phyloP scores from a whole-genome alignment of 768 basidiomycete genomes.

The Boletus bicolor region DNA sequence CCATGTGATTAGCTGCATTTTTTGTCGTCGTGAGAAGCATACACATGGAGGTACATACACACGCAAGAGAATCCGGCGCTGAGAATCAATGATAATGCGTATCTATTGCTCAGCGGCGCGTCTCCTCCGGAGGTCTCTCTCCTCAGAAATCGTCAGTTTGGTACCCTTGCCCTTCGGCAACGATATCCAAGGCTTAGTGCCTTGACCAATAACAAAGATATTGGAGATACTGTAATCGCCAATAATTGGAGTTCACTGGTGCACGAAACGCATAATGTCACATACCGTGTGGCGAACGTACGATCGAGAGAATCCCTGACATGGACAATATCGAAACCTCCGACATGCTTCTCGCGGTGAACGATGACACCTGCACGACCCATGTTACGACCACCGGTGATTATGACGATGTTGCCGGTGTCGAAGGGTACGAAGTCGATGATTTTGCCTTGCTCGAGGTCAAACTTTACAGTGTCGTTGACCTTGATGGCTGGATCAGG shows the following conservation, averaged over 20 bases:
- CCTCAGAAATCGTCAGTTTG: constrained; percentile 96
- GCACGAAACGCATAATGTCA: constrained; percentile 7
- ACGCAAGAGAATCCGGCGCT: constrained; percentile 1
- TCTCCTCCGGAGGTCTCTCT: constrained; percentile 90
- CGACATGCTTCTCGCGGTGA: constrained; percentile 95
- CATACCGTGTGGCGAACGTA: constrained; percentile 95
- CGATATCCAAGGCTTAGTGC: constrained; percentile 93
- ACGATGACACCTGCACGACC: constrained; percentile 95
- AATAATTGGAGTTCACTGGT: neutral
- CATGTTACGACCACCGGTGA: constrained; percentile 99
- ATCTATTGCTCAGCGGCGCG: constrained; percentile 66
- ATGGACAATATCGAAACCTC: constrained; percentile 98
- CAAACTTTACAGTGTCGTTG: constrained; percentile 98
- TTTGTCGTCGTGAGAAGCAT: constrained; percentile 16
- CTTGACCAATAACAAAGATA: constrained; percentile 98
- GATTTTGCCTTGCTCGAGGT: constrained; percentile 93
- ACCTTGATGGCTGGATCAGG: constrained; percentile 93
- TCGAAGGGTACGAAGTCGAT: constrained; percentile 93
- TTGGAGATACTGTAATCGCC: constrained; percentile 70
- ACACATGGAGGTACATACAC: constrained; percentile 20
- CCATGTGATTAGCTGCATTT: constrained; percentile 21
- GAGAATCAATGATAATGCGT: constrained; percentile 5
- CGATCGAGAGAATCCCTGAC: constrained; percentile 94
- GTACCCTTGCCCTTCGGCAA: constrained; percentile 97
- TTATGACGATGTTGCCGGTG: constrained; percentile 93